Percentiles rank a stretch among this genome's conserved stretches.
Conservation (phyloP, 208 protist genomes). For the Crithidia bombi region DNA sequence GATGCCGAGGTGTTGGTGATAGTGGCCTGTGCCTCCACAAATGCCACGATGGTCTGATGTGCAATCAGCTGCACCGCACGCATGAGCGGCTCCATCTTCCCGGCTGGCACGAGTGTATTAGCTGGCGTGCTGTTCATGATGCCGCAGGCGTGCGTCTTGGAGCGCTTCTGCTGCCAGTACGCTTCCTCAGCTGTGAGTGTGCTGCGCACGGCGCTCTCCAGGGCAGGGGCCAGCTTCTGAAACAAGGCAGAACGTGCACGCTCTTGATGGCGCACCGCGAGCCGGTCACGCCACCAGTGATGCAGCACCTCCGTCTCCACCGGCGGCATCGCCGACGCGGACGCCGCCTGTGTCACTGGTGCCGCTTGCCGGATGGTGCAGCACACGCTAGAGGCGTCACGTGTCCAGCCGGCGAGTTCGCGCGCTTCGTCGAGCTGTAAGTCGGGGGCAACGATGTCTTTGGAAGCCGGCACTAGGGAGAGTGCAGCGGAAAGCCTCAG, state of each 20-base stretch:
- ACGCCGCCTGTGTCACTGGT: no score
- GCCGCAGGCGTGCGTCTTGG: conserved; percentile 16
- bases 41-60: conserved; percentile 41
- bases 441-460: conserved; percentile 11
- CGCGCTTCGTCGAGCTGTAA: conserved; percentile 11
- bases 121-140: conserved; percentile 25
- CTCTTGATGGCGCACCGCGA: conserved; percentile 39
- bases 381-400: neutral
- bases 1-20: neutral
- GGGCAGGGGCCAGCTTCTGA: conserved; percentile 28
- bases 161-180: conserved; percentile 39
- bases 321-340: neutral
- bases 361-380: neutral
- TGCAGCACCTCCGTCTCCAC: conserved; percentile 37
- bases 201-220: conserved; percentile 50
- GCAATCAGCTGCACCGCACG: conserved; percentile 43
- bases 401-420: conserved; percentile 26
- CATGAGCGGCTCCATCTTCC: conserved; percentile 57
- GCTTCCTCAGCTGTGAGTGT: conserved; percentile 62
- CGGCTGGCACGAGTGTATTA: conserved; percentile 34
- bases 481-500: no score
- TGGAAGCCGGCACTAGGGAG: neutral
- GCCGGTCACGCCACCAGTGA: conserved; percentile 59
- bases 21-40: conserved; percentile 34
- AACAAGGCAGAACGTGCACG: conserved; percentile 37